phyloP scores from a whole-genome alignment of 257 asterid genomes.

The Sherardia arvensis region DNA sequence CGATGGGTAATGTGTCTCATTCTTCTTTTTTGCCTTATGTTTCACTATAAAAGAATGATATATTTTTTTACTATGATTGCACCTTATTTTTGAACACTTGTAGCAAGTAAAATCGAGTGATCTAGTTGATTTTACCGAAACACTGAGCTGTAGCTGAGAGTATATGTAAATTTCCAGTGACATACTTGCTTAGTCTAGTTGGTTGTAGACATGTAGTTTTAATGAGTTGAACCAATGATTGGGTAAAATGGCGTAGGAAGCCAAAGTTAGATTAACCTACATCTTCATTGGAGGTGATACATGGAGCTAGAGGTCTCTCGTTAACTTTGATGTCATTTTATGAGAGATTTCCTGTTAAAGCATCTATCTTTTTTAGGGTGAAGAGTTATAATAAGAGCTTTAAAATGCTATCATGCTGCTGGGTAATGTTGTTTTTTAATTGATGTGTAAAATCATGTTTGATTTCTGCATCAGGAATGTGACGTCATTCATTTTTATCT shows the following conservation, averaged over 20 bases:
- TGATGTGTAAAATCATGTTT: slow-evolving; percentile 67
- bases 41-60: too few species aligned
- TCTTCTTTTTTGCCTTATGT: not conserved
- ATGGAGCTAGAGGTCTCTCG: not conserved
- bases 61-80: not conserved
- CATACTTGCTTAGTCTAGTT: not conserved
- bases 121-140: too few species aligned
- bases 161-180: too few species aligned
- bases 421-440: slow-evolving; percentile 95
- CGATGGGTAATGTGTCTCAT: slow-evolving; percentile 47
- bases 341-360: not conserved
- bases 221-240: not conserved
- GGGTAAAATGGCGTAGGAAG: not conserved
- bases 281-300: not conserved
- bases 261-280: not conserved
- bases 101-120: too few species aligned
- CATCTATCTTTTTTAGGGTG: not conserved
- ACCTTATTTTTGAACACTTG: too few species aligned
- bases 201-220: not conserved
- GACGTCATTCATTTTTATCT: slow-evolving; percentile 46
- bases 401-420: slow-evolving; percentile 54
- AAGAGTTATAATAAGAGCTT: not conserved
- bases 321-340: not conserved
- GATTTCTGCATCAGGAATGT: slow-evolving; percentile 60
- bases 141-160: too few species aligned